Evolutionary conservation across 257 asterid species (phyloP).

Genomic region (Plectranthus barbatus): DNA sequence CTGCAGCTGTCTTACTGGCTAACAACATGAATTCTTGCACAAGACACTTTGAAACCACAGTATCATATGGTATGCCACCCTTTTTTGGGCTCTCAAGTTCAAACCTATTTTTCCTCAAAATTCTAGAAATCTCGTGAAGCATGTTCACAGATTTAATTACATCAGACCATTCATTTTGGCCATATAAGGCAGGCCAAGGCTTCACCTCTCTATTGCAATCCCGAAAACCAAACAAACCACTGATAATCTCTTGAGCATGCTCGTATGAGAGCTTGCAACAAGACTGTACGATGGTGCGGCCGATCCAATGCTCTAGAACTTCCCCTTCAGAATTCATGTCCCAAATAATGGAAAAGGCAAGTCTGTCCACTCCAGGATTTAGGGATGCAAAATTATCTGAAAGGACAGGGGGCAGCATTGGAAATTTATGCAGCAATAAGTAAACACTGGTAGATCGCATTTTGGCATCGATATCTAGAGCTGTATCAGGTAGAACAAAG

Average conservation of each 20-base stretch:
- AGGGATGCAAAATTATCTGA: conserved; percentile 82
- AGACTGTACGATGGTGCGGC: conserved; percentile 63
- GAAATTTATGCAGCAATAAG: conserved; percentile 35
- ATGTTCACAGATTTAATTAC: conserved; percentile 43
- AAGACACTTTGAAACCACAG: conserved; percentile 48
- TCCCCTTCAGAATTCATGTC: conserved; percentile 60
- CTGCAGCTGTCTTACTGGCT: conserved; percentile 92
- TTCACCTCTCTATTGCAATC: conserved; percentile 10
- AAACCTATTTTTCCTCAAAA: conserved; percentile 51
- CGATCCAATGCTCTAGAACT: conserved; percentile 71
- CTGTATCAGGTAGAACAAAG: conserved; percentile 67
- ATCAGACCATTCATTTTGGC: conserved; percentile 36
- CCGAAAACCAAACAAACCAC: conserved; percentile 32
- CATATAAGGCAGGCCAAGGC: conserved; percentile 27
- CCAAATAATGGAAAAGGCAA: conserved; percentile 81
- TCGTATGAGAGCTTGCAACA: conserved; percentile 89
- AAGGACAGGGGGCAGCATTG: conserved; percentile 59
- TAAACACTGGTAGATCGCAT: conserved; percentile 45
- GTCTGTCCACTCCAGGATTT: conserved; percentile 79
- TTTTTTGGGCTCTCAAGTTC: conserved; percentile 73
- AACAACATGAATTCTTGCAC: conserved; percentile 89
- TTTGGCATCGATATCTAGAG: conserved; percentile 62
- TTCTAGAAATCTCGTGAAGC: conserved; percentile 50
- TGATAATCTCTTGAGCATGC: conserved; percentile 69
- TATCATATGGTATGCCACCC: conserved; percentile 67